Evolutionary conservation across 2,329 filamentous ascomycete genomes (phyloP), one percentile per base, ranked within the genome.

Genomic region (Alternaria tenuissima): DNA sequence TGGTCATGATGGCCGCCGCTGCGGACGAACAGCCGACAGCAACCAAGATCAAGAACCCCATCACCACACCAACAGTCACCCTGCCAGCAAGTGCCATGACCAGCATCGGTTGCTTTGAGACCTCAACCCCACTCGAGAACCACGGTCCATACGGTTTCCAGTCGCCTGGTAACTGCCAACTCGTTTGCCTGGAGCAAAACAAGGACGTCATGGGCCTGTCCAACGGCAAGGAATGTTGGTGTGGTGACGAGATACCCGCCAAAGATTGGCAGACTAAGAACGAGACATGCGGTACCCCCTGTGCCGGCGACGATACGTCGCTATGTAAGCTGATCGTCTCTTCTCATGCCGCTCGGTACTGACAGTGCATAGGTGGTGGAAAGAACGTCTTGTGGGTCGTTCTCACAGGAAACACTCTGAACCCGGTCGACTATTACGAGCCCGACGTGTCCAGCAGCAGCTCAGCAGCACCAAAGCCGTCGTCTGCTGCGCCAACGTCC

Each of bases 191-290:
- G 24, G 69, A 78, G 3, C 71, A 78, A 0, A 70, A 81, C 7
- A 82, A 85, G 36, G 67, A 83, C 1, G 90, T 93, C 7, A 87
- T 89, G 70, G 92, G 84, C 32, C 80, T 91, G 44, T 86, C 84
- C 7, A 83, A 84, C 18, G 86, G 86, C 16, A 81, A 83, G 18
- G 79, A 87, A 64, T 97, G 93, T 80, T 91, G 83, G 71, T 96
- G 93, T 72, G 93, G 93, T 60, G 80, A 87, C 64, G 78, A 83
- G 59, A 84, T 94, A 48, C 93, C 93, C 0, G 82, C 88, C 16
- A 66, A 72, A 48, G 80, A 80, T 16, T 81, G 81, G 41, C 74
- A 88, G 61, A 84, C 87, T 7, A 80, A 84, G 44, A 85, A 89
- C 71, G 75, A 75, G 7, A 79, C 87, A 16, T 97, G 93, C 80